These are phyloP conservation scores for Ustilago trichophora DNA, from an alignment of 1,284 basidiomycete genomes.

Conservation along the genomic window DNA sequence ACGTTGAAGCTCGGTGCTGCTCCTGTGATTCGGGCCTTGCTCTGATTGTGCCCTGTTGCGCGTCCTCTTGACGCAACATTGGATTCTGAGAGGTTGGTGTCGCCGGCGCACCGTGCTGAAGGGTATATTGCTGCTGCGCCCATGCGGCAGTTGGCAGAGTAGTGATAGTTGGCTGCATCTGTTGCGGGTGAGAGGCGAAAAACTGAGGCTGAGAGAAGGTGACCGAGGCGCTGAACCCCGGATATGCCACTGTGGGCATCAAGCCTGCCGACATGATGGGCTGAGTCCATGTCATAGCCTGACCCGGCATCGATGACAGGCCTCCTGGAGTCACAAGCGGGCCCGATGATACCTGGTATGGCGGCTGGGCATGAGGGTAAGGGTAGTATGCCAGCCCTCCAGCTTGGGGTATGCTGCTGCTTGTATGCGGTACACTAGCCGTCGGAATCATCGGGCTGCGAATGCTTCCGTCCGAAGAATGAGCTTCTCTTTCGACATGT, in stretches of 20 bases:
- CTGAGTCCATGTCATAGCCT: conserved; percentile 27
- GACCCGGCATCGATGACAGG: conserved; percentile 11
- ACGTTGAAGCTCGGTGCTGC: too few relatives aligned
- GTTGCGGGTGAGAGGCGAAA: conserved; percentile 19
- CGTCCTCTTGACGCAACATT: not conserved
- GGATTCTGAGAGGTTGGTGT: not conserved
- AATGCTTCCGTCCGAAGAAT: not conserved
- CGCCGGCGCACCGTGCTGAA: not conserved
- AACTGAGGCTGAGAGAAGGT: conserved; percentile 40
- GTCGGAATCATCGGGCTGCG: not conserved
- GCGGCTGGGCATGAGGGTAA: conserved; percentile 7
- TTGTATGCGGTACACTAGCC: not conserved
- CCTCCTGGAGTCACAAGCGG: not conserved
- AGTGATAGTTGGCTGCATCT: conserved; percentile 3
- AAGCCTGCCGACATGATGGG: conserved; percentile 20
- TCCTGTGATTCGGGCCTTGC: too few relatives aligned
- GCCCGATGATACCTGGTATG: conserved; percentile 5
- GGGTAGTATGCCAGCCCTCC: conserved; percentile 18
- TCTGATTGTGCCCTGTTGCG: too few relatives aligned
- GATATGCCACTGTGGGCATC: conserved; percentile 19
- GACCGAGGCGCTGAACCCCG: conserved; percentile 35
- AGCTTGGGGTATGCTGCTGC: not conserved
- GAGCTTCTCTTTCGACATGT: not conserved
- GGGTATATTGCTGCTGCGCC: conserved; percentile 10
- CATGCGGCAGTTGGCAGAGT: conserved; percentile 3